These are phyloP conservation scores for Podaxis rugospora DNA, from an alignment of 768 basidiomycete genomes.

Conservation along the genomic window DNA sequence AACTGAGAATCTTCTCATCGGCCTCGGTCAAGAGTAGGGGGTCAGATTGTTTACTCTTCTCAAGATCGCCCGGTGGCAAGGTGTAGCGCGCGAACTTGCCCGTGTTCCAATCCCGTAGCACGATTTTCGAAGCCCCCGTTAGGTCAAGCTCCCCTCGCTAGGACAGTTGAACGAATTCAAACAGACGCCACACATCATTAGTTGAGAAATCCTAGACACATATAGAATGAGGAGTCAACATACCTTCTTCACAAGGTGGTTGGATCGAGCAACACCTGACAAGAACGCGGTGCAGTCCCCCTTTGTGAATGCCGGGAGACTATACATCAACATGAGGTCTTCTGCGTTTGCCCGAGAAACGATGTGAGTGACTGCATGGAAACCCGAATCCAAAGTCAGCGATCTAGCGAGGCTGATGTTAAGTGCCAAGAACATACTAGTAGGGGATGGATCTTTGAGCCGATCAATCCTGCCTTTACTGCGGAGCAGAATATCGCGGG, in stretches of 20 bases:
- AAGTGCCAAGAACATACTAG: constrained; percentile 42
- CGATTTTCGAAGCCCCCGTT: constrained; percentile 67
- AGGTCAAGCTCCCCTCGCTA: constrained; percentile 74
- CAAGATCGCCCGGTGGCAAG: constrained; percentile 22
- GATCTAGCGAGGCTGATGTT: background rate
- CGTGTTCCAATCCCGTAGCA: constrained; percentile 82
- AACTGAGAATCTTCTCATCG: constrained; percentile 47
- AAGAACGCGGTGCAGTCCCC: constrained; percentile 74
- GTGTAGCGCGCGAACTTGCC: constrained; percentile 75
- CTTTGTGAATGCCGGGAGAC: constrained; percentile 69
- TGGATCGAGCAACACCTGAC: constrained; percentile 67
- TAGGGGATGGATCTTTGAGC: constrained; percentile 72
- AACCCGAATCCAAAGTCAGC: constrained; percentile 8
- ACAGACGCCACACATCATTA: background rate
- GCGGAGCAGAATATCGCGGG: constrained; percentile 74
- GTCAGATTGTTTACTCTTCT: constrained; percentile 13
- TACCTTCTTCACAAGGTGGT: constrained; percentile 77
- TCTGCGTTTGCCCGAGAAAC: constrained; percentile 64
- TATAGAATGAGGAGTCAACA: constrained; percentile 16
- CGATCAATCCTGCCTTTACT: constrained; percentile 80
- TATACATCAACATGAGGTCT: constrained; percentile 89
- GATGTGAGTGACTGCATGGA: constrained; percentile 55
- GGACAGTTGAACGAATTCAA: constrained; percentile 10
- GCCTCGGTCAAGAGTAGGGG: constrained; percentile 31
- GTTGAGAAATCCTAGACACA: constrained; percentile 1